Percentiles rank a stretch among this genome's conserved stretches.
Evolutionary conservation across 1,284 basidiomycete genomes (phyloP).

Genomic region (Malassezia japonica): DNA sequence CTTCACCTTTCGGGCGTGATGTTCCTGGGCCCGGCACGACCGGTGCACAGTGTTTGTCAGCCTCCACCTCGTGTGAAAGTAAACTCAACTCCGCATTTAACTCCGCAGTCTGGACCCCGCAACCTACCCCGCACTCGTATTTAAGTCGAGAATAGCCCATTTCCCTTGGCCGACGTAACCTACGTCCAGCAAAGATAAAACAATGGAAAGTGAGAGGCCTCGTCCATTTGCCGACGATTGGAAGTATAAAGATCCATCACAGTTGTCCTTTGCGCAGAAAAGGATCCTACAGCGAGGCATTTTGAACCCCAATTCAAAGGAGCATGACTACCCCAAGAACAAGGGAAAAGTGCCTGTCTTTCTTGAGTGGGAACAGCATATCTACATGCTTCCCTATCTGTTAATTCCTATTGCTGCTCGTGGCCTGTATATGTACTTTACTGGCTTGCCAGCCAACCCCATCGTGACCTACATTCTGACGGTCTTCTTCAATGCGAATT

Average conservation of each 20-base stretch:
- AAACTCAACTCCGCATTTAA: too few species aligned
- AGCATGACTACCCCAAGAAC: not conserved
- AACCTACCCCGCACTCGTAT: not conserved
- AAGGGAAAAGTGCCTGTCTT: conserved; percentile 21
- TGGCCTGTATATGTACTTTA: conserved; percentile 20
- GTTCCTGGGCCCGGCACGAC: too few species aligned
- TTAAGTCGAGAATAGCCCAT: not conserved
- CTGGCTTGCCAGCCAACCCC: conserved; percentile 25
- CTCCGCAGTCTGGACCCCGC: too few species aligned
- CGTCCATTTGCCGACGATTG: not conserved
- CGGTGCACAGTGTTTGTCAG: not conserved
- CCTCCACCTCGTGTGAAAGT: not conserved
- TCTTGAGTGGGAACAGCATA: conserved; percentile 22
- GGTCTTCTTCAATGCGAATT: conserved; percentile 20
- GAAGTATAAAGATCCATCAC: not conserved
- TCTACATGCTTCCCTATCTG: conserved; percentile 23
- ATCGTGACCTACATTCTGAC: conserved; percentile 20
- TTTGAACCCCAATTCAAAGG: not conserved
- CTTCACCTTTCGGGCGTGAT: too few species aligned
- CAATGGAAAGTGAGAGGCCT: not conserved
- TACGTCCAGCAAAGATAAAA: not conserved
- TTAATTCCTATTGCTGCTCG: conserved; percentile 24
- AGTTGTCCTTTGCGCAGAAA: not conserved
- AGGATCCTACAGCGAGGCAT: not conserved
- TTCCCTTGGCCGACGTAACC: not conserved